Base-by-base conservation (phyloP, 2,329 filamentous ascomycete genomes). In the Exophiala aquamarina region DNA sequence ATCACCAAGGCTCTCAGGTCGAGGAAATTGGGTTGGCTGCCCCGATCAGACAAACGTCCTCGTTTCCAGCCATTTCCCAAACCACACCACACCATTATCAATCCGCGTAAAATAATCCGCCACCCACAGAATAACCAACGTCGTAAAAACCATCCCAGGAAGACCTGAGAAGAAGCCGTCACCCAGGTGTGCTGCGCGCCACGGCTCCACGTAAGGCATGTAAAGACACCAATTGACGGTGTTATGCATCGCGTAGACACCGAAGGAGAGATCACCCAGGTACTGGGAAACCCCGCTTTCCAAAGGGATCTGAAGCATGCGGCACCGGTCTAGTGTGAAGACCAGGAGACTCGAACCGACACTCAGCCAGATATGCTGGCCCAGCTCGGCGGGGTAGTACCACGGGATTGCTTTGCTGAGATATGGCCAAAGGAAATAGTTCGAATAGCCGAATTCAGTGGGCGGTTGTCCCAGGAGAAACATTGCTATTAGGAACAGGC, bases 241-340 rank as follows among this genome's bases (percentile, higher is more conserved):
- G 28, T 45, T 47, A 43, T 74, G 71, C 29, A 73, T 69, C 39
- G 72, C 67, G 42, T 74, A 74, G 34, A 74, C 66, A 5, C 70
- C 67, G 51, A 70, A 74, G 1, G 69, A 73, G 39, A 73, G 67
- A 35, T 68, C 69, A 49, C 71, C 71, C 8, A 74, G 60, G 47
- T 74, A 74, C 42, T 70, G 69, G 13, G 70, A 71, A 11, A 73
- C 43, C 0, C 61, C 59, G 37, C 66, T 65, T n/a, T 63, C 65
- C 58, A 73, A 73, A 20, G 71, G 60, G 35, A 62, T 64, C 48
- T 73, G 70, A 29, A 74, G 62, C 8, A 63, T 62, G n/a, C 62
- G 65, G 17, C 66, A 70, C 41, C 66, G 66, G 48, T 69, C 69
- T 49, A 72, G 69, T 40, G 63, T 64, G 46, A 63, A 66, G 31